Evolutionary conservation across 2,329 filamentous ascomycete genomes (phyloP).

Genomic region (Cytospora chrysosperma): DNA sequence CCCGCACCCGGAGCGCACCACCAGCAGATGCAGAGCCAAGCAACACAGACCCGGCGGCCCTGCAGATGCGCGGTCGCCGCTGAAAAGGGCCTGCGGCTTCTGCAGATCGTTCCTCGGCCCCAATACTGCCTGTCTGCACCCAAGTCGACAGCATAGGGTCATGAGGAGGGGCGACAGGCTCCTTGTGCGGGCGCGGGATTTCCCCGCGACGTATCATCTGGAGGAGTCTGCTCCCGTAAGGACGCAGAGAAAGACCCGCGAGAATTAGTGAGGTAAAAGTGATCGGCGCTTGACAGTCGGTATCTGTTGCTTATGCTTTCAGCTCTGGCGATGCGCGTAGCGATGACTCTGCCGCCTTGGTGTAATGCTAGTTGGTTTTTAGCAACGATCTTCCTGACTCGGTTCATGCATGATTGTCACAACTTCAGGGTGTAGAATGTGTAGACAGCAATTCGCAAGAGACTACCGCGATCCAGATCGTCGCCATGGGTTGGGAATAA

Average conservation of each 20-base stretch:
- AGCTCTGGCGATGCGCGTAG: neutral
- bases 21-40: neutral
- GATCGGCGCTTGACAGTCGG: neutral
- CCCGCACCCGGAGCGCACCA: neutral
- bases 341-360: neutral
- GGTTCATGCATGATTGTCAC: neutral
- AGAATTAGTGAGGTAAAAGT: neutral
- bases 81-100: neutral
- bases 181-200: neutral
- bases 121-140: neutral
- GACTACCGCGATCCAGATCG: neutral
- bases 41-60: neutral
- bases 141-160: neutral
- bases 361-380: neutral
- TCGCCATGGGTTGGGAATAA: neutral
- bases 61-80: neutral
- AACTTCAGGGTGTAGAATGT: neutral
- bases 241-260: neutral
- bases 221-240: neutral
- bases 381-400: too few species aligned
- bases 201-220: neutral
- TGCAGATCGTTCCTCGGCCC: neutral
- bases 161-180: neutral
- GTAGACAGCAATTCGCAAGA: too few species aligned
- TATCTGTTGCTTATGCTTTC: neutral